These are phyloP conservation scores for Aspergillus kassunensis DNA, from an alignment of 495 filamentous ascomycete genomes.

Conservation along the genomic window DNA sequence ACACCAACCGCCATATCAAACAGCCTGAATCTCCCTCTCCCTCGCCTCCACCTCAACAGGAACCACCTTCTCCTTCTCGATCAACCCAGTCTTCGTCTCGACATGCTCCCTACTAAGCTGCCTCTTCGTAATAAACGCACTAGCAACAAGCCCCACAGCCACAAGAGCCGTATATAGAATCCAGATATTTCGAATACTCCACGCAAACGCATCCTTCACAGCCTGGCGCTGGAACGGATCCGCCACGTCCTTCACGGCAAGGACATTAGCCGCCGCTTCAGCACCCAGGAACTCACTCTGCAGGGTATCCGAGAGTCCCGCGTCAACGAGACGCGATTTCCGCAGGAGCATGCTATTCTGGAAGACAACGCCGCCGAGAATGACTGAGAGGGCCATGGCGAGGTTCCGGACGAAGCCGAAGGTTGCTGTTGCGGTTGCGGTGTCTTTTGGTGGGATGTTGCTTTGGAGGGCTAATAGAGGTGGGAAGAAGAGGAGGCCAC, in stretches of 20 bases:
- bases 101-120: conserved; percentile 55
- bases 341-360: conserved; percentile 54
- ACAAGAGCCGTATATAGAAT: conserved; percentile 55
- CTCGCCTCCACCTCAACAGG: background rate
- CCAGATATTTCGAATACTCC: conserved; percentile 60
- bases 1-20: no score
- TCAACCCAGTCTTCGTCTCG: conserved; percentile 53
- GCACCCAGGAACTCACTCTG: conserved; percentile 41
- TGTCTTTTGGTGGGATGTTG: conserved; percentile 63
- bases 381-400: conserved; percentile 65
- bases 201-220: conserved; percentile 53
- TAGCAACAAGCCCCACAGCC: conserved; percentile 46
- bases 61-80: conserved; percentile 15
- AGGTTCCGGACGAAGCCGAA: conserved; percentile 73
- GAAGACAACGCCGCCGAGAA: conserved; percentile 79
- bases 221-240: conserved; percentile 42
- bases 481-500: conserved; percentile 47
- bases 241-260: conserved; percentile 38
- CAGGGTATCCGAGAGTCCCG: conserved; percentile 41
- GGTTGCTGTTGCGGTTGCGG: conserved; percentile 72
- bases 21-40: background rate
- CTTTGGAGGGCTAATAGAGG: conserved; percentile 78
- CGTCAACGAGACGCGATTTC: conserved; percentile 32
- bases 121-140: conserved; percentile 49
- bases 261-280: conserved; percentile 51